Evolutionary conservation across 441 rosid species (phyloP).

Genomic region (Brassica balearica): DNA sequence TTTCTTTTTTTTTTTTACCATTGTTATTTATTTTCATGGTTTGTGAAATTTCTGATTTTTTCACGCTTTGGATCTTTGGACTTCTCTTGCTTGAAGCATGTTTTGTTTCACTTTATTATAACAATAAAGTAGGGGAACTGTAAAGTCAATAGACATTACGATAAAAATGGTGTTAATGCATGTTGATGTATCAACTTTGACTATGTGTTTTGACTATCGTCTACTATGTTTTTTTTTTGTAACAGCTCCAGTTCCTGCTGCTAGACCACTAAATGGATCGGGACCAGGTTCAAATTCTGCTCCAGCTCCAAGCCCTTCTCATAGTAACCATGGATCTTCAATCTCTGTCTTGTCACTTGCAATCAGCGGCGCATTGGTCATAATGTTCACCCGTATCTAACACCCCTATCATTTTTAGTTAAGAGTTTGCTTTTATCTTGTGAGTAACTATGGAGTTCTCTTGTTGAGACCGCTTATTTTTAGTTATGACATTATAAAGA

Average conservation of each 20-base stretch:
- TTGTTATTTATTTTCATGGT: neutral
- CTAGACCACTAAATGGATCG: neutral
- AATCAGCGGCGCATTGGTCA: conserved; percentile 25
- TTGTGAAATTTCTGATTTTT: neutral
- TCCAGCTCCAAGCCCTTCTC: conserved; percentile 39
- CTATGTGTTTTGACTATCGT: conserved; percentile 9
- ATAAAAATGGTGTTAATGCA: neutral
- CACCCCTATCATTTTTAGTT: conserved; percentile 22
- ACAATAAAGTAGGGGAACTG: neutral
- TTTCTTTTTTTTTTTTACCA: too few relatives aligned
- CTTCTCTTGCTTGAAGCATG: neutral
- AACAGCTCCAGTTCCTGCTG: conserved; percentile 37
- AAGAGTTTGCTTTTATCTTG: neutral
- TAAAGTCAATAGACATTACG: neutral
- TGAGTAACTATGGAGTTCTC: conserved; percentile 7
- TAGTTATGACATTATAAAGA: conserved; percentile 14
- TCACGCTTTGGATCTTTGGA: conserved; percentile 17
- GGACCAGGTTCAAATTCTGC: neutral
- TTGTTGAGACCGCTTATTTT: conserved; percentile 17
- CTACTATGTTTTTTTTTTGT: neutral
- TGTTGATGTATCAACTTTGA: neutral
- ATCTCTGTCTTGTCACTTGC: conserved; percentile 24
- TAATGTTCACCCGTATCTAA: conserved; percentile 16
- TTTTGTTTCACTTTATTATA: conserved; percentile 1
- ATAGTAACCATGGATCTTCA: conserved; percentile 34